Evolutionary conservation across 2,329 filamentous ascomycete species (phyloP), one percentile per base, ranked within the genome.

Genomic region (Emergomyces pasteurianus): DNA sequence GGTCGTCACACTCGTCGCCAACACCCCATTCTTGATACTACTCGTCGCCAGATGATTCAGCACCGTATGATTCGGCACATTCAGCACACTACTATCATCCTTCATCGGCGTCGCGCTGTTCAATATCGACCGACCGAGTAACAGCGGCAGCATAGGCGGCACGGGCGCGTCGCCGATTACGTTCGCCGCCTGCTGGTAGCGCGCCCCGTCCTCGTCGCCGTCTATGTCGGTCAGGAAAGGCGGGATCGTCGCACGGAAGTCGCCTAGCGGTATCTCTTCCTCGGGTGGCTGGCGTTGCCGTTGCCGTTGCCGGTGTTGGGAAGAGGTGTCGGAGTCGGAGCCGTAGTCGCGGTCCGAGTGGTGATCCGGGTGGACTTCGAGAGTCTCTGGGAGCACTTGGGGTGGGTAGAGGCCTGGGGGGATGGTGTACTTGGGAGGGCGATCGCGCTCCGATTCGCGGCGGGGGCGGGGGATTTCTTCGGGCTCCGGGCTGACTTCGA

Each of bases 1-100:
- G n/a, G 94, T 99, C 5, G 94, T 99, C 16, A 90, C 92, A 70
- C 92, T 96, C 6, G 95, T 95, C 40, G 94, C 94, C 65, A 99
- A 80, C 31, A 97, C 89, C 64, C 92, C 92, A 67, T 96, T 91
- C 79, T 96, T 96, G 75, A 99, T 99, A 74, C 92, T 96, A 75
- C 92, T 97, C 2, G 94, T 99, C 56, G 92, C 92, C 67, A 99
- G 79, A 74, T 99, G 94, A 67, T 99, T 99, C 64, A 99, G 78
- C 38, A 97, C 90, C 0, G 94, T 96, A 71, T 99, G 92, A 69
- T 97, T 99, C 16, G 94, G 94, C 83, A 96, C 92, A 67, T 90
- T 94, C 65, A 99, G 78, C 63, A 99, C 94, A 75, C 92, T 96
- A 74, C 92, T 96, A 75, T 99, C 94, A 72, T 99, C 94, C 78